Percentiles rank a stretch among this genome's conserved stretches.
phyloP scores from a whole-genome alignment of 768 basidiomycete genomes.

The Psilocybe tampanensis region DNA sequence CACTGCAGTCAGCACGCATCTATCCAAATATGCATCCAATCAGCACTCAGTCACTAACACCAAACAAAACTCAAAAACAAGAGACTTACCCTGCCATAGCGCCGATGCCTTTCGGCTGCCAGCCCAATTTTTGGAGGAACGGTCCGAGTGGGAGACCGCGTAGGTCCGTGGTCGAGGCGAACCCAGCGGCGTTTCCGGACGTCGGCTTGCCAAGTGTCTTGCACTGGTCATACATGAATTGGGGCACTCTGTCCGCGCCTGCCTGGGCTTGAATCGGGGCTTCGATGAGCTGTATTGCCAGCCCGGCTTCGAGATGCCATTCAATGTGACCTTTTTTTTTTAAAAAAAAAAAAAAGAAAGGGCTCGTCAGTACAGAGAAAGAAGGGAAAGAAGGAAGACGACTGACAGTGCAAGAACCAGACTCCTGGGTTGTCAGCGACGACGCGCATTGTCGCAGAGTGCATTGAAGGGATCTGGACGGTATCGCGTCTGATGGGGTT shows the following conservation, averaged over 20 bases:
- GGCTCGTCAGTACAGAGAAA: too few relatives aligned
- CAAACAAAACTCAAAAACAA: slow-evolving; percentile 5
- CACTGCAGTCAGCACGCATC: slow-evolving; percentile 81
- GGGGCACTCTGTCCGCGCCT: slow-evolving; percentile 51
- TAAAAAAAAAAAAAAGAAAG: not conserved
- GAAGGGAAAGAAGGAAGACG: not conserved
- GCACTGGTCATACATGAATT: slow-evolving; percentile 73
- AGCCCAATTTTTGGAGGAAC: slow-evolving; percentile 71
- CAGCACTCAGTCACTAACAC: slow-evolving; percentile 15
- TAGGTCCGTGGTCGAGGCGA: slow-evolving; percentile 69
- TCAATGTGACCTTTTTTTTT: slow-evolving; percentile 68
- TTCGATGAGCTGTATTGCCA: slow-evolving; percentile 84
- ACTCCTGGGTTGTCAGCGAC: slow-evolving; percentile 92
- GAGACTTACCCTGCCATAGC: slow-evolving; percentile 70
- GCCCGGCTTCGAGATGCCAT: slow-evolving; percentile 84
- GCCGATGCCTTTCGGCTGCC: slow-evolving; percentile 71
- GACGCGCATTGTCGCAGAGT: slow-evolving; percentile 74
- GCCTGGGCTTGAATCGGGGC: slow-evolving; percentile 76
- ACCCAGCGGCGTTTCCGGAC: slow-evolving; percentile 89
- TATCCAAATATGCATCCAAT: too few relatives aligned
- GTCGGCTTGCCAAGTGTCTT: slow-evolving; percentile 53
- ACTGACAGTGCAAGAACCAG: slow-evolving; percentile 83
- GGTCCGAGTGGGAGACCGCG: slow-evolving; percentile 67
- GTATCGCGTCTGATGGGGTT: slow-evolving; percentile 97
- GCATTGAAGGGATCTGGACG: slow-evolving; percentile 67